phyloP scores from a whole-genome alignment of 495 filamentous ascomycete species.

The Podospora pseudopauciseta region DNA sequence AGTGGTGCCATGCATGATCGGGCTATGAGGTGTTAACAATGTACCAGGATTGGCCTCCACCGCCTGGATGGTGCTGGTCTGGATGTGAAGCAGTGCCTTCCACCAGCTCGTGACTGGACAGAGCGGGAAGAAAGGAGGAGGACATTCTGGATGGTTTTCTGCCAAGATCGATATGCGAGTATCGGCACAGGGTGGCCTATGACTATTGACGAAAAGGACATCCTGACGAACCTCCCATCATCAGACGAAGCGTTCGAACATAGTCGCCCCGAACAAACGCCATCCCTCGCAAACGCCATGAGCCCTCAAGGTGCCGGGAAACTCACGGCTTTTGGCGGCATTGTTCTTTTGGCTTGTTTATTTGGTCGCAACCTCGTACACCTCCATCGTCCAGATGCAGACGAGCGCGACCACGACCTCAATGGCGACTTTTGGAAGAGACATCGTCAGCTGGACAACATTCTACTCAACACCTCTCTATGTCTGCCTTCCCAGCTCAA shows the following conservation, averaged over 20 bases:
- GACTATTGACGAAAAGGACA: constrained; percentile 87
- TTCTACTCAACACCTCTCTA: constrained; percentile 79
- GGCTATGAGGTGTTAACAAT: background rate
- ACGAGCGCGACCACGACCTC: constrained; percentile 82
- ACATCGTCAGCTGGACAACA: constrained; percentile 83
- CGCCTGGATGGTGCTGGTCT: constrained; percentile 79
- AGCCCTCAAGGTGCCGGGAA: constrained; percentile 64
- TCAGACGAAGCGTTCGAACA: constrained; percentile 84
- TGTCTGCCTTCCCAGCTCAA: constrained; percentile 80
- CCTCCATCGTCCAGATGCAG: constrained; percentile 80
- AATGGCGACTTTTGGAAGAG: constrained; percentile 97
- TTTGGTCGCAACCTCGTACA: constrained; percentile 95
- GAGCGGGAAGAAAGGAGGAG: constrained; percentile 87
- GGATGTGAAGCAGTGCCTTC: constrained; percentile 88
- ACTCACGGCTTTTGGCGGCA: constrained; percentile 74
- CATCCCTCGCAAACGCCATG: constrained; percentile 68
- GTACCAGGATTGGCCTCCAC: constrained; percentile 74
- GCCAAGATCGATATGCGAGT: constrained; percentile 85
- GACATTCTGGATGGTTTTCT: constrained; percentile 94
- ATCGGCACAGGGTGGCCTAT: constrained; percentile 98
- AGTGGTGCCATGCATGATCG: constrained; percentile 12
- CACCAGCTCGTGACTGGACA: constrained; percentile 84
- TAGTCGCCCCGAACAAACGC: constrained; percentile 67
- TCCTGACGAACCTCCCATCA: constrained; percentile 79
- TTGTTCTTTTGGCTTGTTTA: constrained; percentile 78